Base-by-base conservation (phyloP, 148 eudicot genomes). In the Vaccinium corymbosum region DNA sequence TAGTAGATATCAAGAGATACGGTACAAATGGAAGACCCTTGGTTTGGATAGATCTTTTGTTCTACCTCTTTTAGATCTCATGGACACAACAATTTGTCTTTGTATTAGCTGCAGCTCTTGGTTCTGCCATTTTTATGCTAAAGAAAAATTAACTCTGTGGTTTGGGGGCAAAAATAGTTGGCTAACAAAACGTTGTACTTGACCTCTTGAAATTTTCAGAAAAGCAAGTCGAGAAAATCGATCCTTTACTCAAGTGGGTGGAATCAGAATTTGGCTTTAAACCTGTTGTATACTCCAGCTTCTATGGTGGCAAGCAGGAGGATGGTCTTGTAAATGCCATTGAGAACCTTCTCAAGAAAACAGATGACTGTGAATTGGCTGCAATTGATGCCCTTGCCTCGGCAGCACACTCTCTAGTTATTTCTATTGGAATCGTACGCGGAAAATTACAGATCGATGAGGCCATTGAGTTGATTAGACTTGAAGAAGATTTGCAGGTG, bases 401-500 rank as follows among this genome's bases (percentile, higher is more conserved):
- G 50, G 92, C 99, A 53, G 83, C 97, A 27, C 99, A 93, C 83
- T 96, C 99, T 80, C 87, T 96, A 76, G 80, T 83, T 78, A 94
- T 96, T 81, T 83, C 98, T 46, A 86, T 96, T 91, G 98, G 87
- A 70, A 76, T 96, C 16, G 82, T 89, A 52, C 89, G 87, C 75
- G 98, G 94, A 51, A 91, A 86, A 87, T 86, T 96, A 88, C 89
- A 86, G 84, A 89, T 96, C 83, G 95, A 92, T 84, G 95, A 96
- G 81, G 97, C 97, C 57, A 86, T 96, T 87, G 97, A 96, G 86
- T 89, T 96, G 88, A 92, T 93, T 83, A 92, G 99, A 84, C 95
- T 96, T 35, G 99, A 96, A 90, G 99, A 96, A 90, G 99, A 96
- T 90, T 72, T 90, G 32, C 99, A 96, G 95, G 98, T 94, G 76